A percentile compares a stretch with the other conserved stretches of the same genome.
phyloP scores from a whole-genome alignment of 2,329 filamentous ascomycete genomes.

The Cladophialophora immunda region DNA sequence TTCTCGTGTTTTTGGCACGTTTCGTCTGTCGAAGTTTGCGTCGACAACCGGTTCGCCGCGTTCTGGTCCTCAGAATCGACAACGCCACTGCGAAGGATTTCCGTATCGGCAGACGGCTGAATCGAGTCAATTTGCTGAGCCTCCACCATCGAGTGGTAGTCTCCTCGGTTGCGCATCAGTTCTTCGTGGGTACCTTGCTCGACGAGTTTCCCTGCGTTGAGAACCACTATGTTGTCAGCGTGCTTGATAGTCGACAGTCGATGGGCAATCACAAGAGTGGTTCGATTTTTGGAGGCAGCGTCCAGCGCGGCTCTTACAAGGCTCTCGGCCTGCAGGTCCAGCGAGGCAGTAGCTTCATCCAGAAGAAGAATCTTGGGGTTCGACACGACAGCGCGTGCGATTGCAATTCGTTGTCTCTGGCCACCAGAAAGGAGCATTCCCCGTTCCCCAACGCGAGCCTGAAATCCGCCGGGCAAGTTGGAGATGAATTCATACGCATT shows the following conservation, averaged over 20 bases:
- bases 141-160: conserved; percentile 81
- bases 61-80: neutral
- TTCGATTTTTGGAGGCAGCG: conserved; percentile 78
- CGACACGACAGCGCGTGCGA: conserved; percentile 62
- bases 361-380: conserved; percentile 79
- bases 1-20: neutral
- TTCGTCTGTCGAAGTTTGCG: neutral
- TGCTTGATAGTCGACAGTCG: conserved; percentile 85
- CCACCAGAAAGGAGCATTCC: conserved; percentile 65
- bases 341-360: conserved; percentile 86
- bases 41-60: neutral
- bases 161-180: conserved; percentile 70
- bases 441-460: conserved; percentile 84
- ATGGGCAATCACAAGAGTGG: conserved; percentile 88
- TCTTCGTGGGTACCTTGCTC: conserved; percentile 85
- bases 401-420: conserved; percentile 66
- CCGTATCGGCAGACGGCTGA: neutral
- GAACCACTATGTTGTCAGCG: conserved; percentile 89
- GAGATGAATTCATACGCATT: conserved; percentile 94
- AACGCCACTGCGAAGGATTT: neutral
- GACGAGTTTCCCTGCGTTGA: conserved; percentile 79
- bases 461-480: conserved; percentile 82
- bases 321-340: conserved; percentile 86
- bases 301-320: conserved; percentile 86
- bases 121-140: conserved; percentile 50